Conservation (phyloP, 2,329 filamentous ascomycete species). For the Corniculantispora saksenae region DNA sequence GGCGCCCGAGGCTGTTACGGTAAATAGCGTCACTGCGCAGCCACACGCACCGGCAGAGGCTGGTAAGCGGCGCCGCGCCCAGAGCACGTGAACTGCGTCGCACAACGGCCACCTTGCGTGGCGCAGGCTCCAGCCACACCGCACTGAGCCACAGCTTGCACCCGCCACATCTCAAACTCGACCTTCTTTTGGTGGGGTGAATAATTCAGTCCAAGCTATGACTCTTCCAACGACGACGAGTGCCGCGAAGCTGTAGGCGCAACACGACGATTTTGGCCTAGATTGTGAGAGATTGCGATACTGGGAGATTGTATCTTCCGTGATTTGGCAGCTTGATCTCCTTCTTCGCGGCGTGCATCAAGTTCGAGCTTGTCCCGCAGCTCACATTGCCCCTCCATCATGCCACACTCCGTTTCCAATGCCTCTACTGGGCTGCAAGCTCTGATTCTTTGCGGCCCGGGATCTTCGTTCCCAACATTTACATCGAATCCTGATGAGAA, state of each 20-base stretch:
- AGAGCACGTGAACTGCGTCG: constrained; percentile 5
- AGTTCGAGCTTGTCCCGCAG: neutral
- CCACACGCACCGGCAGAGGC: constrained; percentile 2
- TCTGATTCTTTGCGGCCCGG: constrained; percentile 79
- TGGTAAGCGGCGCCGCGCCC: constrained; percentile 6
- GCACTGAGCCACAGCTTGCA: neutral
- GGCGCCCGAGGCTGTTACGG: constrained; percentile 39
- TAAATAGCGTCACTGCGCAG: constrained; percentile 14
- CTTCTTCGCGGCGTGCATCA: neutral
- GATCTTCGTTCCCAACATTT: constrained; percentile 80
- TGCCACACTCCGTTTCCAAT: constrained; percentile 76
- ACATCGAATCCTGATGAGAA: constrained; percentile 78
- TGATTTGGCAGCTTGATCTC: neutral
- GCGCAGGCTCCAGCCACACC: constrained; percentile 11
- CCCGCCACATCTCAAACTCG: constrained; percentile 14
- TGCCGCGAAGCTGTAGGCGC: neutral
- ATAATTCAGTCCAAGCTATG: constrained; percentile 10
- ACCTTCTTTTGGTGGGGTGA: constrained; percentile 20
- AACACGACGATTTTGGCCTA: neutral
- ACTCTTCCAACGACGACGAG: constrained; percentile 14
- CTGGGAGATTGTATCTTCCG: too few relatives aligned
- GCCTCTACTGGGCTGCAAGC: constrained; percentile 79
- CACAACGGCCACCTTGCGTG: neutral
- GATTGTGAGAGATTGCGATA: neutral
- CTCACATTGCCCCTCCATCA: constrained; percentile 36